Conservation (phyloP, 148 eudicot genomes). For the Vaccinium myrtillus region DNA sequence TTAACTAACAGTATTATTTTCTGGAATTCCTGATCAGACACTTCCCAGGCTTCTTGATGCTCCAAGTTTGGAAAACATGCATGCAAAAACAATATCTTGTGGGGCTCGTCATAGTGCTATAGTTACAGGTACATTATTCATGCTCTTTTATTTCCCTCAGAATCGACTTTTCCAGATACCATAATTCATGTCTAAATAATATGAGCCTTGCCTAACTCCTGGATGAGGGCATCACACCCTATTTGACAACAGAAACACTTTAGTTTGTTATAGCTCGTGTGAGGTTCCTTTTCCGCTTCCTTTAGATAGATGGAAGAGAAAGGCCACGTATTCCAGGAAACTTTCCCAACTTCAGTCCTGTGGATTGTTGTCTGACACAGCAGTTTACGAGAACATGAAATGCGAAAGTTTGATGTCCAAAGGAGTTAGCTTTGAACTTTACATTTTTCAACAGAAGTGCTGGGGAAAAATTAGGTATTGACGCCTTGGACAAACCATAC, state of each 20-base stretch:
- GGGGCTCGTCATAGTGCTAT: conserved; percentile 98
- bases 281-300: neutral
- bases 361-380: neutral
- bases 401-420: neutral
- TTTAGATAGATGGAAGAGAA: neutral
- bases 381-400: neutral
- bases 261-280: neutral
- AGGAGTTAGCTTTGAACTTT: neutral
- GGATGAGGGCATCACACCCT: neutral
- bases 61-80: conserved; percentile 62
- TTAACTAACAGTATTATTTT: neutral
- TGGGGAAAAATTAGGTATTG: neutral
- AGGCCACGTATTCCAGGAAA: neutral
- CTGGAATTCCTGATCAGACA: conserved; percentile 42
- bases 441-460: neutral
- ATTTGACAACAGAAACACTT: neutral
- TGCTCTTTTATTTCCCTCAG: neutral
- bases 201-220: neutral
- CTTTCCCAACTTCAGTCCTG: neutral
- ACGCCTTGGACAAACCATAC: neutral
- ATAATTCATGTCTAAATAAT: neutral
- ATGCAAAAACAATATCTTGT: conserved; percentile 71
- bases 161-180: neutral
- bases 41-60: conserved; percentile 86
- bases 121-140: conserved; percentile 58